Base-by-base conservation (phyloP, 805 yeast genomes). In the Zygoascus flipseniorum region DNA sequence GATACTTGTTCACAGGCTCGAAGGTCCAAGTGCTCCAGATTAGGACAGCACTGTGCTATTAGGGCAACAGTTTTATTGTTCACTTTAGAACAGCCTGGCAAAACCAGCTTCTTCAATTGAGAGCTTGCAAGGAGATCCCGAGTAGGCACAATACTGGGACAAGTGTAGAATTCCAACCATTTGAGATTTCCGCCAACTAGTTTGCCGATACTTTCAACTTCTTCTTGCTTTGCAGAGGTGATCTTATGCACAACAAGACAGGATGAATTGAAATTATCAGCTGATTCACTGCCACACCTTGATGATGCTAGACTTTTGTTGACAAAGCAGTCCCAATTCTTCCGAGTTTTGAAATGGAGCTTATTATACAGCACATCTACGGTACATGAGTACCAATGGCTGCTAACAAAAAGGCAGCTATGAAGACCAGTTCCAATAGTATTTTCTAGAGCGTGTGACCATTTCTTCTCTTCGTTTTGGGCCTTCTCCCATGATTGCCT, bases 1-100 rank as follows among this genome's bases (percentile, higher is more conserved):
- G 88, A 75, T 16, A 90, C 79, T 53, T 72, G 69, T 54, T 86
- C 89, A 69, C 97, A 89, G 0, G 96, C 96, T 44, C 97, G 74
- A 18, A 90, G 69, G 63, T 90, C 97, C 46, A 90, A 69, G 31
- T 76, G 74, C 58, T 76, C 77, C 54, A 90, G 73, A 42, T 74
- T 74, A 8, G 85, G 83, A 59, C 90, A 80, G 48, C 66, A 62
- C 35, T 71, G 69, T 2, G 86, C 74, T 8, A 89, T 75, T 46
- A 68, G 59, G 4, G 72, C 69, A 53, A 90, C 65, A 52, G 80
- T 76, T 2, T 71, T 66, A 66, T 90, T 95, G 63, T 78, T 79
- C 2, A 87, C 74, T 1, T 71, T 67, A 57, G 76, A 78, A 53
- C 80, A 78, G 2, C 96, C 97, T 0, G 97, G 90, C 5, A 90